Percentiles rank a stretch among this genome's conserved stretches.
phyloP scores from a whole-genome alignment of 176 grass and related monocot species.

The Coix lacrymajobi region DNA sequence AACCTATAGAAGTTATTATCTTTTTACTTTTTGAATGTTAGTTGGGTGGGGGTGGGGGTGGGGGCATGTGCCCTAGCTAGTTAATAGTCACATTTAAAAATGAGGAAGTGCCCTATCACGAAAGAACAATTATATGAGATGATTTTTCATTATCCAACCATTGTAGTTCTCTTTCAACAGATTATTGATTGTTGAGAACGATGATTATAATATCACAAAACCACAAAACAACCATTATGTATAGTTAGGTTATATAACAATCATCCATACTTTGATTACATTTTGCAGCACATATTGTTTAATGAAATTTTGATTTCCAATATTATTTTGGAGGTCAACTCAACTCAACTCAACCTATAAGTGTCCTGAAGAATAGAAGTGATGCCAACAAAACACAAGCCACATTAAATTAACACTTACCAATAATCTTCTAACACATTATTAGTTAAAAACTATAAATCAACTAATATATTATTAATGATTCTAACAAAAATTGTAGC shows the following conservation, averaged over 20 bases:
- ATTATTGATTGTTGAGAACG: neutral
- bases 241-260: neutral
- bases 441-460: neutral
- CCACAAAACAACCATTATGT: neutral
- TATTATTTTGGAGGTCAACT: neutral
- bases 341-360: neutral
- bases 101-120: neutral
- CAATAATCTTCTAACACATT: neutral
- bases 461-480: neutral
- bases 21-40: neutral
- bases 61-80: neutral
- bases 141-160: neutral
- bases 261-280: neutral
- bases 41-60: neutral
- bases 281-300: fast-evolving
- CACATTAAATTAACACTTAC: neutral
- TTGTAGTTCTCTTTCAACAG: neutral
- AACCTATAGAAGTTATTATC: neutral
- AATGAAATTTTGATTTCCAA: neutral
- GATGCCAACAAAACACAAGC: neutral
- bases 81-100: neutral
- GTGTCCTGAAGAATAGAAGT: neutral
- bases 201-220: neutral
- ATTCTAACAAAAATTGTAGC: neutral
- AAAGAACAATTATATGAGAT: too few species aligned